phyloP scores from a whole-genome alignment of 768 basidiomycete species.

The Tulasnella sp. region DNA sequence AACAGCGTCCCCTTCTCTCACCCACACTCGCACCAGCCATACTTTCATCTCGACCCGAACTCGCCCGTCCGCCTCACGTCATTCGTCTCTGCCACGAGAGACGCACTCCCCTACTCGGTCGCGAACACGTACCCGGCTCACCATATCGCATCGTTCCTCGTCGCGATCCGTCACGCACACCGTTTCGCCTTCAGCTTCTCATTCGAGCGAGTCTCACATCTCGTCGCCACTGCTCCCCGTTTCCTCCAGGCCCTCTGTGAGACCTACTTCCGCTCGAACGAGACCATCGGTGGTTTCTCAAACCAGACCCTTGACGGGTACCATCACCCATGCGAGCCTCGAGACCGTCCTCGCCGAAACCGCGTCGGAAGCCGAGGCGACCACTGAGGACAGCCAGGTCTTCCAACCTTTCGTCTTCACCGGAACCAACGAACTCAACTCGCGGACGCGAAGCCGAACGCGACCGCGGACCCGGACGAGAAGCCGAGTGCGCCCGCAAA shows the following conservation, averaged over 20 bases:
- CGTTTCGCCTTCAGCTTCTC: background rate
- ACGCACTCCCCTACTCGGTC: background rate
- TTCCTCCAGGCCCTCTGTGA: background rate
- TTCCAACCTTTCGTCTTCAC: background rate
- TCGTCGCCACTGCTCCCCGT: background rate
- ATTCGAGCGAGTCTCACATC: background rate
- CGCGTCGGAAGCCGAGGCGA: background rate
- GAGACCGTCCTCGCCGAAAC: background rate
- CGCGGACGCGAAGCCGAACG: no score
- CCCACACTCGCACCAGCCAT: background rate
- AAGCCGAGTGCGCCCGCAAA: no score
- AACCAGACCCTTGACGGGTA: background rate
- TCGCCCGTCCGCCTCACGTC: background rate
- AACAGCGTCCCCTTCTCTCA: background rate
- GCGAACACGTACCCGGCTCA: background rate
- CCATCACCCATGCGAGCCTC: background rate
- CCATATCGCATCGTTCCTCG: background rate
- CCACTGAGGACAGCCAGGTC: background rate
- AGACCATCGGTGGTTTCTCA: background rate
- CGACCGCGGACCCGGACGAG: no score
- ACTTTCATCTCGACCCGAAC: background rate
- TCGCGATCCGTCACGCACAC: background rate
- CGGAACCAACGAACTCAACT: background rate
- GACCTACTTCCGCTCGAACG: background rate
- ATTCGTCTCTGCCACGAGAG: background rate